A percentile compares a stretch with the other conserved stretches of the same genome.
These are phyloP conservation scores for Termitomyces sp. DNA, from an alignment of 1,284 basidiomycete genomes.

Conservation along the genomic window DNA sequence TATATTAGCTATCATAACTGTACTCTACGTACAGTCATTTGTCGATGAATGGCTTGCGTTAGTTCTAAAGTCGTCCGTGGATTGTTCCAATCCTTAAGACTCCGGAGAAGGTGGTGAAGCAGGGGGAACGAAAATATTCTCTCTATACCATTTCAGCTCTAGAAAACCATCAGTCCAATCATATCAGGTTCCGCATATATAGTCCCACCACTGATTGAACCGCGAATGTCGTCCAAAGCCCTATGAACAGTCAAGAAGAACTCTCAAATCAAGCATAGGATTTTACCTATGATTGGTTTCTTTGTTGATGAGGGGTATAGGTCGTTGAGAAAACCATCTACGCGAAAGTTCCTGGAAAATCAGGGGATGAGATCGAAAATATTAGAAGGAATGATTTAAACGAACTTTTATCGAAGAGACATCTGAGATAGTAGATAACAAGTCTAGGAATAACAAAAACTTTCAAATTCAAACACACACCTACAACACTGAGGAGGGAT, in stretches of 20 bases:
- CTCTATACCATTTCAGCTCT: constrained; percentile 61
- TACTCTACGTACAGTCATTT: not conserved
- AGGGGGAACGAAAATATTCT: constrained; percentile 46
- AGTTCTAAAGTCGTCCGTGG: not conserved
- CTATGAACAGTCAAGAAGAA: constrained; percentile 29
- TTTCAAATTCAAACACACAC: constrained; percentile 30
- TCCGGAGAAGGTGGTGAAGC: constrained; percentile 9
- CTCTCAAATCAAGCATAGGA: not conserved
- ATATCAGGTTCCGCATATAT: not conserved
- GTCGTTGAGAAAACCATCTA: constrained; percentile 60
- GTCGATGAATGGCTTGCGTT: not conserved
- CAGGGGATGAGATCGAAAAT: not conserved
- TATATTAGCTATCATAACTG: not conserved
- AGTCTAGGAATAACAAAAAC: constrained; percentile 11
- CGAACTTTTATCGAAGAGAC: constrained; percentile 76
- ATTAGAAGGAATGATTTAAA: not conserved
- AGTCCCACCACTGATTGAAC: constrained; percentile 62
- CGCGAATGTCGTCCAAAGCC: constrained; percentile 72
- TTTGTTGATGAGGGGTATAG: constrained; percentile 20
- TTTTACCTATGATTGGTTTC: constrained; percentile 48
- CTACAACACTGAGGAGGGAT: constrained; percentile 45
- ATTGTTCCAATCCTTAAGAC: not conserved
- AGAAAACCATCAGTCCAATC: constrained; percentile 2
- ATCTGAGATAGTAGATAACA: constrained; percentile 36
- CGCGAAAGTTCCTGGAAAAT: constrained; percentile 58